Evolutionary conservation across 768 basidiomycete species (phyloP).

Genomic region (Lentinula lateritia): DNA sequence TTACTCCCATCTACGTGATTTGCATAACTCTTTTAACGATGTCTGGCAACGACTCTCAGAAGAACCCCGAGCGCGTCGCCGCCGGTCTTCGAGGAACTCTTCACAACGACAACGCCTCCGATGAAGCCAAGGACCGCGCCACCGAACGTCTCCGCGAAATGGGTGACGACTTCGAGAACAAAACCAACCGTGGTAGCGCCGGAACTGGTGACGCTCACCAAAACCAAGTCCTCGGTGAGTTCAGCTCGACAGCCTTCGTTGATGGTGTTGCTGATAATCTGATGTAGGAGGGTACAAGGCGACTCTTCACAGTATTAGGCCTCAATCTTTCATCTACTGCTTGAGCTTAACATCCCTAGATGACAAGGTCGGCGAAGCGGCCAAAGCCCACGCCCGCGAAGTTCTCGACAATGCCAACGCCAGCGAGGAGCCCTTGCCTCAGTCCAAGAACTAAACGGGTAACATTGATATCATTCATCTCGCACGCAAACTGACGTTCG

Average conservation of each 20-base stretch:
- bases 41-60: not conserved
- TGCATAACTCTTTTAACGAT: not conserved
- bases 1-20: not conserved
- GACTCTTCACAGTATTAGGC: not conserved
- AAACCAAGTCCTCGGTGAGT: not conserved
- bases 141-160: slow-evolving; percentile 32
- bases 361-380: not conserved
- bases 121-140: slow-evolving; percentile 45
- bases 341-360: not conserved
- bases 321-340: not conserved
- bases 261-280: not conserved
- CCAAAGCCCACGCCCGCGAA: not conserved
- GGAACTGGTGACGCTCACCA: not conserved
- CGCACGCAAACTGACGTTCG: not conserved
- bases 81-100: slow-evolving; percentile 53
- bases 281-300: not conserved
- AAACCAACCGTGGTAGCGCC: not conserved
- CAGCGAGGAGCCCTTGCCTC: not conserved
- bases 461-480: not conserved
- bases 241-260: too few species aligned
- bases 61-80: slow-evolving; percentile 42
- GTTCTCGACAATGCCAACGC: not conserved
- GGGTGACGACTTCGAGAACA: slow-evolving; percentile 2
- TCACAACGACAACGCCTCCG: slow-evolving; percentile 50
- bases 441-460: not conserved